Base-by-base conservation (phyloP, 2,329 filamentous ascomycete species). In the Coleophoma cylindrospora region DNA sequence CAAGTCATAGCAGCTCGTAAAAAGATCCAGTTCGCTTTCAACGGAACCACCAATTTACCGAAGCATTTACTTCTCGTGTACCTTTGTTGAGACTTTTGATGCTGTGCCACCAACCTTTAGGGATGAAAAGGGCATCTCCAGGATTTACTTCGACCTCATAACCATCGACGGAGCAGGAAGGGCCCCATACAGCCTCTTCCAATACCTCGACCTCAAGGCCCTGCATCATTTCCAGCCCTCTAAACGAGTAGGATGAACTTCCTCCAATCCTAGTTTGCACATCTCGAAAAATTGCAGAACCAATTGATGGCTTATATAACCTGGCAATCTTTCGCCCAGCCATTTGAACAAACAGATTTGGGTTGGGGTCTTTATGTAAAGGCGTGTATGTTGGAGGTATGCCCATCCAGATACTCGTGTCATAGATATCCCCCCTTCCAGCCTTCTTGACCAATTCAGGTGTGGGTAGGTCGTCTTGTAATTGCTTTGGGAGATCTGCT, bases 191-290 rank as follows among this genome's bases (percentile, higher is more conserved):
- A 3, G 77, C 82, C 1, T 77, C 69, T 56, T 91, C 81, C 13
- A 96, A 67, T 2, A 76, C 71, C 17, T 73, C 67, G 56, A 83
- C 83, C 69, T 96, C 89, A 2, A 71, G 68, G 0, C 91, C 91
- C 47, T 84, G 75, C 91, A 97, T 96, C 91, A 97, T 96, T 64
- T 96, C 91, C 11, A 84, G 77, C 0, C 88, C 87, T 50, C 91
- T 77, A 57, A 96, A 52, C 12, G 34, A 52, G 17, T 51, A 49
- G 17, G 52, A 75, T 13, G 70, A 71, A 19, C 27, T 73, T 70
- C 51, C 49, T 56, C 61, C 48, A 50, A 64, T 59, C 32, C 50
- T 53, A 22, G 38, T 43, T 53, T 76, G 75, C 0, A 82, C 74
- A 2, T 67, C 49, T 10, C 64, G 72, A 64, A 91, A 96, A 2